These are phyloP conservation scores for Verticillium klebahnii DNA, from an alignment of 2,329 filamentous ascomycete genomes.

Conservation along the genomic window DNA sequence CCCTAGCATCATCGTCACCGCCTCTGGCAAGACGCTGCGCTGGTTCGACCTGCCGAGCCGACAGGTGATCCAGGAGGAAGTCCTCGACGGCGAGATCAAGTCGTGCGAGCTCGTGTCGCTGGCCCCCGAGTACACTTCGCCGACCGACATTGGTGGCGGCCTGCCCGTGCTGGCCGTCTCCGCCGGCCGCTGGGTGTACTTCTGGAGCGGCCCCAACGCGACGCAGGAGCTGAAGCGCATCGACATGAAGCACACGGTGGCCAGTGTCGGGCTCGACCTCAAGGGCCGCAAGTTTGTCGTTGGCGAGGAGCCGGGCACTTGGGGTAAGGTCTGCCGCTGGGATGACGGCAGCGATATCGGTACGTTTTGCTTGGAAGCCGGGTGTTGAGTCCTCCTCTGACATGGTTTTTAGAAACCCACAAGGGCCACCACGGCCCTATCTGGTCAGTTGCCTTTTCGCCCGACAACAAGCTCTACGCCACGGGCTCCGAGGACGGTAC, in stretches of 20 bases:
- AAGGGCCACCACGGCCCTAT: conserved; percentile 97
- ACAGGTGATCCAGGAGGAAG: conserved; percentile 69
- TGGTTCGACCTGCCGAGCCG: conserved; percentile 89
- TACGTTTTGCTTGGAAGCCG: conserved; percentile 30
- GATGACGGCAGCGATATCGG: conserved; percentile 76
- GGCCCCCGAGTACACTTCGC: conserved; percentile 52
- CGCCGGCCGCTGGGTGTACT: conserved; percentile 90
- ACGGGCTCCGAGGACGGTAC: conserved; percentile 97
- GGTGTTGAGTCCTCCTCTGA: background rate
- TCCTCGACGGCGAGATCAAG: conserved; percentile 79
- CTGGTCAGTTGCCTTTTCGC: conserved; percentile 92
- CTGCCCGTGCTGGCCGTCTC: conserved; percentile 77
- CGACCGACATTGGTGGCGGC: conserved; percentile 61
- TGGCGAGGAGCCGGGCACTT: conserved; percentile 87
- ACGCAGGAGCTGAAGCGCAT: conserved; percentile 73
- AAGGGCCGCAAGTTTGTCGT: conserved; percentile 80
- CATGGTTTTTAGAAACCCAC: conserved; percentile 63
- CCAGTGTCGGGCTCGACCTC: conserved; percentile 83
- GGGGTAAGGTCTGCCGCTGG: conserved; percentile 92
- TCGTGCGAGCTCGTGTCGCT: conserved; percentile 84
- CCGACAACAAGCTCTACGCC: conserved; percentile 92
- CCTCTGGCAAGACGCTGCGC: conserved; percentile 83
- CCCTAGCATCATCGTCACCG: conserved; percentile 84
- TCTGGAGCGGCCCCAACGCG: conserved; percentile 75
- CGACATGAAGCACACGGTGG: conserved; percentile 77